Evolutionary conservation across 129 eudicot species (phyloP).

Genomic region (Dittrichia graveolens): DNA sequence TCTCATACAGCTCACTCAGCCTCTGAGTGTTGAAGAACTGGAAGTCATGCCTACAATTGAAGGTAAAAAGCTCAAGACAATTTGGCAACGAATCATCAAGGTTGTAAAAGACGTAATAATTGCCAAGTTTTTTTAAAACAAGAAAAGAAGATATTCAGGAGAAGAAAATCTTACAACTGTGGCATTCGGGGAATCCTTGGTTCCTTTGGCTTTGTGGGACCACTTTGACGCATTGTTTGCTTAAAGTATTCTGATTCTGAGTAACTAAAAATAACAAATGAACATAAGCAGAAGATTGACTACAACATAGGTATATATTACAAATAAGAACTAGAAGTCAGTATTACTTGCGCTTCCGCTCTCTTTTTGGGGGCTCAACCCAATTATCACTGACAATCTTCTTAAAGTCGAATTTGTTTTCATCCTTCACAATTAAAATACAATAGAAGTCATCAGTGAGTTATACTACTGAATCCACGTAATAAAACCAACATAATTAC

Average conservation of each 20-base stretch:
- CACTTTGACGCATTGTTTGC: conserved; percentile 99
- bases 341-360: conserved; percentile 92
- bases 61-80: neutral
- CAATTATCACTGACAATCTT: conserved; percentile 93
- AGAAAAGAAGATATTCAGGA: neutral
- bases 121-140: neutral
- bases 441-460: neutral
- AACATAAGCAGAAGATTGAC: neutral
- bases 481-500: neutral
- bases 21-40: conserved; percentile 99
- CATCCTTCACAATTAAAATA: conserved; percentile 52
- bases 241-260: conserved; percentile 99
- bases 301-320: neutral
- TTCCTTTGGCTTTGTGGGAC: conserved; percentile 91
- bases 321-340: neutral
- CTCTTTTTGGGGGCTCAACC: conserved; percentile 96
- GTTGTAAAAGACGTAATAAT: no score
- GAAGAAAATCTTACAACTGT: conserved; percentile 61
- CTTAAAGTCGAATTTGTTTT: conserved; percentile 89
- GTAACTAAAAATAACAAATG: conserved; percentile 49
- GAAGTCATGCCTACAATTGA: conserved; percentile 79
- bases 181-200: conserved; percentile 99
- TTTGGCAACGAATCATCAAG: neutral
- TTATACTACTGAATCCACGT: conserved; percentile 1
- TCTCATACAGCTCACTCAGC: conserved; percentile 92